These are phyloP conservation scores for Linaria vulgaris DNA, from an alignment of 257 asterid species.

Conservation along the genomic window DNA sequence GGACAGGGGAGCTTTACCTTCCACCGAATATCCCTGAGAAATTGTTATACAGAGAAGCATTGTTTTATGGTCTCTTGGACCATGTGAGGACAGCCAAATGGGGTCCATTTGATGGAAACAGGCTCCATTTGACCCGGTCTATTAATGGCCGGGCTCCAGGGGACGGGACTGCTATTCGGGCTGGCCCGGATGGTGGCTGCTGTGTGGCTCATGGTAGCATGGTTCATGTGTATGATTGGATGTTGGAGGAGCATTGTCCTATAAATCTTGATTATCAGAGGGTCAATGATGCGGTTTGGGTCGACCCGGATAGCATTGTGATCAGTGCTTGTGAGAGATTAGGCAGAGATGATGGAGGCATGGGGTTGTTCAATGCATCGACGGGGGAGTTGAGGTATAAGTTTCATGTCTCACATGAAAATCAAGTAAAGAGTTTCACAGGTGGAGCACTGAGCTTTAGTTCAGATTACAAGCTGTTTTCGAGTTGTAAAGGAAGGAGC, in stretches of 20 bases:
- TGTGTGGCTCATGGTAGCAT: constrained; percentile 92
- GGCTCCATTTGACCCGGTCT: constrained; percentile 48
- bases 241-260: constrained; percentile 78
- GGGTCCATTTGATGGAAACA: constrained; percentile 85
- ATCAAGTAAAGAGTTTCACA: constrained; percentile 62
- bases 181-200: constrained; percentile 88
- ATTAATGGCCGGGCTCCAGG: constrained; percentile 80
- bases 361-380: constrained; percentile 69
- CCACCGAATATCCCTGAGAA: constrained; percentile 68
- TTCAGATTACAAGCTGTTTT: constrained; percentile 69
- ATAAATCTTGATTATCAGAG: constrained; percentile 83
- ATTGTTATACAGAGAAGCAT: constrained; percentile 69
- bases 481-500: constrained; percentile 87
- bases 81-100: constrained; percentile 80
- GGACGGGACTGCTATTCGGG: constrained; percentile 86
- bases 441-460: constrained; percentile 79
- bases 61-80: constrained; percentile 67
- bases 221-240: constrained; percentile 96
- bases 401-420: constrained; percentile 69
- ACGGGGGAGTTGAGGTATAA: constrained; percentile 68
- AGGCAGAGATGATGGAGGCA: constrained; percentile 83
- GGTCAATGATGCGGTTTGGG: constrained; percentile 81
- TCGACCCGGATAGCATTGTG: constrained; percentile 62
- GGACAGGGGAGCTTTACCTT: constrained; percentile 80
- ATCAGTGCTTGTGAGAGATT: constrained; percentile 78